phyloP scores from a whole-genome alignment of 257 asterid genomes.

The Nicotiana paniculata region DNA sequence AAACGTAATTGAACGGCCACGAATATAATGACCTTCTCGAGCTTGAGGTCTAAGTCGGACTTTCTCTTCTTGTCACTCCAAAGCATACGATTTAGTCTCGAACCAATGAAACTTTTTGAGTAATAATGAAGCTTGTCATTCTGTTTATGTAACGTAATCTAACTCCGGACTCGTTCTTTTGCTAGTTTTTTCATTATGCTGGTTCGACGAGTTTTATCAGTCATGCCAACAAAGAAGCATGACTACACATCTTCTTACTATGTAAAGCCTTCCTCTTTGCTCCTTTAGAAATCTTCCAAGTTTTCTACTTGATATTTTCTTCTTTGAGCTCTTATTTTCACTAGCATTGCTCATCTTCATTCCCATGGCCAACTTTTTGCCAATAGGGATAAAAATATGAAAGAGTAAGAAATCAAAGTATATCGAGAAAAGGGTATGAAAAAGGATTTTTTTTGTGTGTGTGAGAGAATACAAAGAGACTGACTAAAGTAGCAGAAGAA shows the following conservation, averaged over 20 bases:
- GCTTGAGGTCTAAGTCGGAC: not conserved
- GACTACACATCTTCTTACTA: conserved; percentile 57
- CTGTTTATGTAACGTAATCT: not conserved
- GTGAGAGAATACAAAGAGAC: not conserved
- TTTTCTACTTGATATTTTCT: conserved; percentile 39
- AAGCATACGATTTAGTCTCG: not conserved
- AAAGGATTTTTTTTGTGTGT: not conserved
- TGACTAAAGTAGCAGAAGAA: not conserved
- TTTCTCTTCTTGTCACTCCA: not conserved
- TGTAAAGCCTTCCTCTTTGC: conserved; percentile 59
- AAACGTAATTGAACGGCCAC: not conserved
- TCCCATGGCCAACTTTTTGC: conserved; percentile 14
- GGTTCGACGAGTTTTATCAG: not conserved
- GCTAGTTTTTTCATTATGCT: not conserved
- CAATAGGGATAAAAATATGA: not conserved
- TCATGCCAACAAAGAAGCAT: conserved; percentile 84
- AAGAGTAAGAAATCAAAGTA: not conserved
- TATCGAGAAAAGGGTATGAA: not conserved
- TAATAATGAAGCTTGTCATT: not conserved
- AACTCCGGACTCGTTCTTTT: not conserved
- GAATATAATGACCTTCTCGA: not conserved
- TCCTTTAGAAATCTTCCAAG: conserved; percentile 44
- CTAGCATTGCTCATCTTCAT: conserved; percentile 22
- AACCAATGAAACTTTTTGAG: not conserved
- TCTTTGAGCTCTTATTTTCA: conserved; percentile 19